Base-by-base conservation (phyloP, 352 stramenopile genomes). In the Phytophthora quininea region DNA sequence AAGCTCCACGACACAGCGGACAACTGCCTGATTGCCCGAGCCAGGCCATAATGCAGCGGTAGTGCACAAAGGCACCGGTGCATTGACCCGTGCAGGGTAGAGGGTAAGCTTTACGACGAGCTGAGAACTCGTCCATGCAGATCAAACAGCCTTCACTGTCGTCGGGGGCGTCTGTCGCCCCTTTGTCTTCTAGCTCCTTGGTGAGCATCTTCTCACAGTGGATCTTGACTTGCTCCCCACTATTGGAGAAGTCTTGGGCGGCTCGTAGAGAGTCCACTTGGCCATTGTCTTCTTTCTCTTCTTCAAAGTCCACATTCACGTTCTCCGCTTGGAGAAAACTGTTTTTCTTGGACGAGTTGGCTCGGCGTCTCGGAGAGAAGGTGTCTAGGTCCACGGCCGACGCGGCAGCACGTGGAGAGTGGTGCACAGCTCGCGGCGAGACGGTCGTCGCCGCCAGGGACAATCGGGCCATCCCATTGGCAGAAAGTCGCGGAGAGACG, bases 51-150 rank as follows among this genome's bases (percentile, higher is more conserved):
- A 96, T 96, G 55, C 88, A 96, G 5, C 88, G 77, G 58, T 96
- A 96, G 72, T 96, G 88, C 57, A 96, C 88, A 40, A 64, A 91
- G 5, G 87, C 88, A 31, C 88, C 88, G 0, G 85, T 94, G 55
- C 87, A 95, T 37, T 88, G 76, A 7, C 87, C 86, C 3, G 84
- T 86, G 40, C 88, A 96, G 2, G 88, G 88, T 32, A 96, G 61
- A n/a, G 88, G 88, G 43, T 96, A 96, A 24, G 88, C 86, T 61
- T 93, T 93, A 15, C 88, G 81, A 49, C 87, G 71, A 15, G 82
- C 85, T 42, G 86, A 92, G 79, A 96, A 96, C 69, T 96, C 87
- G 67, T 96, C 88, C 88, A 96, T 96, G 55, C 88, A 96, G 54
- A 96, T 96, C 4, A 96, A 59, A 65, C 88, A 95, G 10, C 85